Percentiles rank a stretch among this genome's conserved stretches.
phyloP scores from a whole-genome alignment of 495 filamentous ascomycete species.

The Pseudotulostoma volvatum region DNA sequence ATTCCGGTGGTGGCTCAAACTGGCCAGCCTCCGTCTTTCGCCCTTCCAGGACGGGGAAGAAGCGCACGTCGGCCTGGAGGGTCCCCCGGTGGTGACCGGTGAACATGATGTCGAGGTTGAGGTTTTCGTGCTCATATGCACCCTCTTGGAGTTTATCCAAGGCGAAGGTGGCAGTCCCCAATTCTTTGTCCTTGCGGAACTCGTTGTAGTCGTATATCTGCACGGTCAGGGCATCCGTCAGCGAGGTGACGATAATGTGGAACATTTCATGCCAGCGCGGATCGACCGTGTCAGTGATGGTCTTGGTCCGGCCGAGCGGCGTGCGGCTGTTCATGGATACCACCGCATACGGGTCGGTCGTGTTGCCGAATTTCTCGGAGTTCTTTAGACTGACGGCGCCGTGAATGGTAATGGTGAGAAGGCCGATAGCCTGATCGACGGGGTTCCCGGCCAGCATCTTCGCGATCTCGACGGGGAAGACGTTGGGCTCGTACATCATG shows the following conservation, averaged over 20 bases:
- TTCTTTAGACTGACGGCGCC: conserved; percentile 88
- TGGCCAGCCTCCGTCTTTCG: conserved; percentile 58
- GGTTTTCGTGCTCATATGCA: conserved; percentile 60
- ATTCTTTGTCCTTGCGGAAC: conserved; percentile 86
- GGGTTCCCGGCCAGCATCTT: conserved; percentile 96
- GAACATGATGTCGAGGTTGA: conserved; percentile 67
- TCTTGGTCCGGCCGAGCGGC: conserved; percentile 77
- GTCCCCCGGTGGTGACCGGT: conserved; percentile 72
- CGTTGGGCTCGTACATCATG: conserved; percentile 95
- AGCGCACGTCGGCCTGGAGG: conserved; percentile 67
- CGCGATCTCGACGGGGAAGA: conserved; percentile 95
- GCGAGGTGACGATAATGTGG: conserved; percentile 81
- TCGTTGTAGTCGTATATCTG: conserved; percentile 89
- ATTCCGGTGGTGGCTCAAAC: conserved; percentile 62
- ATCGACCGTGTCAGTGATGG: conserved; percentile 63
- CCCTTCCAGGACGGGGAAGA: conserved; percentile 82
- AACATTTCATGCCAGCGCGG: conserved; percentile 94
- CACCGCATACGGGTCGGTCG: conserved; percentile 78
- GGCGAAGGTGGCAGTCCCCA: conserved; percentile 70
- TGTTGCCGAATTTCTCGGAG: conserved; percentile 81
- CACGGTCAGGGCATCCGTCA: conserved; percentile 70
- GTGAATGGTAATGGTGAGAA: conserved; percentile 80
- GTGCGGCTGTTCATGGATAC: conserved; percentile 72
- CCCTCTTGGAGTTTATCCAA: conserved; percentile 63
- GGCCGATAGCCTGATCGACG: conserved; percentile 90